Evolutionary conservation across 495 filamentous ascomycete genomes (phyloP), one percentile per base, ranked within the genome.

Genomic region (Neurospora terricola): DNA sequence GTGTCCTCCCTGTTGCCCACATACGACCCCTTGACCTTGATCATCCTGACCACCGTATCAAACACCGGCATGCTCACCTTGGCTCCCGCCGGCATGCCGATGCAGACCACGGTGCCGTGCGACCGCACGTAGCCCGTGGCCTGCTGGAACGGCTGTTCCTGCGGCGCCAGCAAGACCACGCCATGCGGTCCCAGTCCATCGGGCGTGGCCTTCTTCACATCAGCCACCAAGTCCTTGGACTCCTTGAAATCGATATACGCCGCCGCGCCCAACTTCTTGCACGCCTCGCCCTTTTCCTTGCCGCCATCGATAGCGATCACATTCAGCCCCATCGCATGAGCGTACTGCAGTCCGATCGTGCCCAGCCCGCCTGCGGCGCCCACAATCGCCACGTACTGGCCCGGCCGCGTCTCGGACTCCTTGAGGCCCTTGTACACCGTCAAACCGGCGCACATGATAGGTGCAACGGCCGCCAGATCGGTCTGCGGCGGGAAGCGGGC

Each of bases 101-200:
- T 93, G 73, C 90, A 90, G 62, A 97, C 88, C 73, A 96, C 89
- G 16, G 87, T 86, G 27, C 93, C 93, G 34, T 89, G 89, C n/a
- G 92, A 88, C 40, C 94, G 90, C 59, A 94, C 89, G 79, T 96
- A 96, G 77, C 83, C 77, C 36, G 91, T 87, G 8, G 94, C 94
- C 81, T 97, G 94, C 82, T 96, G 92, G 88, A 97, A 97, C 39
- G 94, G 94, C 82, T 91, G 91, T 84, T 98, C 94, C 74, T 85
- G 88, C 27, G 91, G 92, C 59, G 94, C 93, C 16, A 97, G 87
- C 30, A 97, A 81, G 72, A 98, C 83, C 54, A 96, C 94, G 6
- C 91, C 94, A 74, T 97, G 93, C 5, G 94, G 92, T 30, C 94
- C 94, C 11, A 93, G 86, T 6, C 92, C 92, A 54, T 91, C 90